Conservation (phyloP, 148 eudicot species). For the Cornus controversa region DNA sequence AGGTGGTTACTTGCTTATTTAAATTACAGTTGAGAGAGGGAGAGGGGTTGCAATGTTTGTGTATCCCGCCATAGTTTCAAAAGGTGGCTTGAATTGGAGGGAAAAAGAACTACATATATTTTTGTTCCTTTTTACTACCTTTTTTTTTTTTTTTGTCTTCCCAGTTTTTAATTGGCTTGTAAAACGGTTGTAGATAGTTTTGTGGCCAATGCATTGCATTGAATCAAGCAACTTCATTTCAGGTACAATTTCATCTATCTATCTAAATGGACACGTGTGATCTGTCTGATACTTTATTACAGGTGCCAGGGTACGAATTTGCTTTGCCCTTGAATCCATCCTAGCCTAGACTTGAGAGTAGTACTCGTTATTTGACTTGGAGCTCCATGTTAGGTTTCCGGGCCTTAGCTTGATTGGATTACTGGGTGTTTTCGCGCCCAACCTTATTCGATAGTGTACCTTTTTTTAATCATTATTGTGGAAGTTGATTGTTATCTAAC, state of each 20-base stretch:
- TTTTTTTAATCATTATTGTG: background rate
- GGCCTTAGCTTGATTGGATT: background rate
- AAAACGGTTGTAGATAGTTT: conserved; percentile 11
- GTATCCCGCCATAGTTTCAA: conserved; percentile 20
- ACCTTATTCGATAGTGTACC: too few species aligned
- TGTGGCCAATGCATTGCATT: conserved; percentile 19
- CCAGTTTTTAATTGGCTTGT: conserved; percentile 26
- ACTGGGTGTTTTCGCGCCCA: background rate
- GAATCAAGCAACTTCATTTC: background rate
- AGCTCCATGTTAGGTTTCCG: background rate
- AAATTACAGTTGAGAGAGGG: too few species aligned
- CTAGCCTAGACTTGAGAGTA: too few species aligned
- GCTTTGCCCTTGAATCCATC: too few species aligned
- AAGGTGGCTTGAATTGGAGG: conserved; percentile 10
- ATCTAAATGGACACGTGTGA: background rate
- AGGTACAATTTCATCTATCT: background rate
- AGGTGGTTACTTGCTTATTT: background rate
- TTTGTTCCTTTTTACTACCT: background rate
- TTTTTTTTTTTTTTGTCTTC: conserved; percentile 15
- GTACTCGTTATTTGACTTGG: background rate
- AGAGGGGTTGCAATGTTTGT: conserved; percentile 7
- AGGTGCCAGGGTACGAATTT: background rate
- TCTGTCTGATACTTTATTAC: background rate
- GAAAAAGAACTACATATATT: conserved; percentile 14
- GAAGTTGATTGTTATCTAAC: background rate